Percentiles rank a stretch among this genome's conserved stretches.
These are phyloP conservation scores for Coccomyxa sp. DNA, from an alignment of 139 green algal genomes.

Conservation along the genomic window DNA sequence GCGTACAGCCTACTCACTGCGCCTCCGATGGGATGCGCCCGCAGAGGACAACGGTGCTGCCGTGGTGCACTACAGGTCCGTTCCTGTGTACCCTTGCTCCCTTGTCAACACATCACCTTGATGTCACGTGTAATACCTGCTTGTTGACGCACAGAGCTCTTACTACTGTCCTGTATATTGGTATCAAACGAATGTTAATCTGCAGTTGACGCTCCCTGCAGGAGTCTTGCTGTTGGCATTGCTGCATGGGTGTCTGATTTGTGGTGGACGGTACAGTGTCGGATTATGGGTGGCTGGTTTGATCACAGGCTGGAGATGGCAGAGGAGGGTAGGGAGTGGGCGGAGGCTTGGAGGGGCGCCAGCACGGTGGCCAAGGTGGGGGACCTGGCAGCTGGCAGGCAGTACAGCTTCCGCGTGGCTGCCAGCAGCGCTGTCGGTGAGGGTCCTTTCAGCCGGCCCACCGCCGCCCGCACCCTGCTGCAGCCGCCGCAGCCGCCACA, in stretches of 20 bases:
- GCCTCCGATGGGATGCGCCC: slow-evolving; percentile 40
- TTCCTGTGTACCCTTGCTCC: background rate
- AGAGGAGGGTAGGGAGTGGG: slow-evolving; percentile 13
- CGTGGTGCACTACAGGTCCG: slow-evolving; percentile 32
- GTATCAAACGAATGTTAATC: no score
- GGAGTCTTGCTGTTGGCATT: no score
- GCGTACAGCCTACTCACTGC: slow-evolving; percentile 24
- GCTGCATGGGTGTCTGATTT: no score
- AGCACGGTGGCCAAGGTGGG: slow-evolving; percentile 18
- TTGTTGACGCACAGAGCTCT: background rate
- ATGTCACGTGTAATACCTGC: background rate
- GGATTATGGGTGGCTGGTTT: no score
- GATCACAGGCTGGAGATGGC: background rate
- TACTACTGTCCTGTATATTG: background rate
- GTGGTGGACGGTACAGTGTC: no score
- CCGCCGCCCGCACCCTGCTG: slow-evolving; percentile 15
- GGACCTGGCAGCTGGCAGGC: slow-evolving; percentile 26
- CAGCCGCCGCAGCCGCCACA: slow-evolving; percentile 24
- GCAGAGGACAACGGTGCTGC: slow-evolving; percentile 40
- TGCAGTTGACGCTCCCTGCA: no score
- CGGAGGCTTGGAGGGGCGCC: slow-evolving; percentile 23
- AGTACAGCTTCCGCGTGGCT: slow-evolving; percentile 39
- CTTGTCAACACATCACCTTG: background rate
- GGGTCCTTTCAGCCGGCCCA: slow-evolving; percentile 22
- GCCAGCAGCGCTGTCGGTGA: slow-evolving; percentile 45